Evolutionary conservation across 495 filamentous ascomycete species (phyloP), one percentile per base, ranked within the genome.

Genomic region (Platismatia glauca): DNA sequence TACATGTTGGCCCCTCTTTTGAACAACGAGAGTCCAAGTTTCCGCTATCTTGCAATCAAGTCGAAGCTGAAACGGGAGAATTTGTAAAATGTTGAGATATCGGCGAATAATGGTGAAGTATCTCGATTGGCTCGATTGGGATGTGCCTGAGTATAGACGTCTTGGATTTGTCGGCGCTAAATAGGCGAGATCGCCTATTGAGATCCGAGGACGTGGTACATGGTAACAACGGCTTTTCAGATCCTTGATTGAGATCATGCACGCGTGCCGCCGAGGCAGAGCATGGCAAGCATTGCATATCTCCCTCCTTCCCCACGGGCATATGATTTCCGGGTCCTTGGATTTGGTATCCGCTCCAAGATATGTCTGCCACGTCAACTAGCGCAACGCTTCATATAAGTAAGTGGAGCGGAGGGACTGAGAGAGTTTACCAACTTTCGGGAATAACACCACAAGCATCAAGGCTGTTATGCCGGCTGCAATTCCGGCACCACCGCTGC

Each of bases 301-400:
- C 24, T 22, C 6, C 16, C 27, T 7, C 16, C n/a, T 39, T 31
- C 41, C 39, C 60, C 34, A 35, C 15, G n/a, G 37, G 34, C 37
- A 37, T 46, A 44, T 29, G n/a, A 16, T 62, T 29, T 57, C 60
- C 53, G 55, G 20, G 20, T 22, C 55, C 41, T 18, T 63, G 43
- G 55, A 31, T 1, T 50, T 52, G 55, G 41, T 18, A 41, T 57
- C 34, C 43, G 55, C 46, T 63, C 55, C 41, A 44, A 18, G 20
- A 53, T 15, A 52, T 52, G 43, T 8, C 39, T 63, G 61, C 61
- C 61, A 63, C 61, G 55, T 63, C 61, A 63, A 33, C 41, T 50
- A 63, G 55, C 55, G 55, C 41, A 24, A 35, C 39, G 20, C 52
- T 56, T 55, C 29, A n/a, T n/a, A n/a, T n/a, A n/a, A n/a, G 16